Conservation (phyloP, 1,139 yeast species). For the Dujonia santamariae region DNA sequence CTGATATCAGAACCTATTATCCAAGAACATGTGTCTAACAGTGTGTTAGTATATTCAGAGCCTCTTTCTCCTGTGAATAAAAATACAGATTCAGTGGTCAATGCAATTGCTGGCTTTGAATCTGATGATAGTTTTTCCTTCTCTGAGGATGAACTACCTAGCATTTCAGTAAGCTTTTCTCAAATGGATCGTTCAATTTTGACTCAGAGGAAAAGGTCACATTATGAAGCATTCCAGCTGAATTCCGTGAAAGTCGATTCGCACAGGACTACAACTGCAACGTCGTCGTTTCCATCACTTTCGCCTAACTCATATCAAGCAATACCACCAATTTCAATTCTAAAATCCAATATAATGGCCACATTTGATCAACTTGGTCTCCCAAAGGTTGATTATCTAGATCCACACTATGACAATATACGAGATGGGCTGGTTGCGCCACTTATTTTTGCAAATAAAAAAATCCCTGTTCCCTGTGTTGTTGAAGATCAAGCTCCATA, state of each 20-base stretch:
- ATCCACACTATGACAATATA: conserved; percentile 59
- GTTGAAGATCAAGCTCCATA: conserved; percentile 13
- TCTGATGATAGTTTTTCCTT: background rate
- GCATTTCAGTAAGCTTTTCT: conserved; percentile 1
- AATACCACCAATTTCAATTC: conserved; percentile 16
- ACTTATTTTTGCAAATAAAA: conserved; percentile 64
- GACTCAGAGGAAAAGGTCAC: conserved; percentile 11
- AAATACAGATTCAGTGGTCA: too few species aligned
- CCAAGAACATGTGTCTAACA: background rate
- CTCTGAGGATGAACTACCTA: conserved; percentile 1
- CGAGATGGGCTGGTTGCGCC: conserved; percentile 54
- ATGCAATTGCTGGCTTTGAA: conserved; percentile 2
- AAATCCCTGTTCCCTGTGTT: conserved; percentile 40
- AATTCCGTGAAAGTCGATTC: conserved; percentile 1
- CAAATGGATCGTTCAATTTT: conserved; percentile 15
- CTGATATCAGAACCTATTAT: background rate
- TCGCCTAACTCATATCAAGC: conserved; percentile 20
- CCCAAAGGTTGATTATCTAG: conserved; percentile 52
- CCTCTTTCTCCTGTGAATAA: too few species aligned
- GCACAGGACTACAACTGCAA: too few species aligned
- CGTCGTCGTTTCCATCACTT: conserved; percentile 11
- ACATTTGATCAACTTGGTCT: conserved; percentile 44
- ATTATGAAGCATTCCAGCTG: background rate
- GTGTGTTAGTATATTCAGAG: background rate
- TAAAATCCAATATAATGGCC: conserved; percentile 13